Evolutionary conservation across 257 asterid genomes (phyloP), one percentile per base, ranked within the genome.

Genomic region (Jasminum sambac): DNA sequence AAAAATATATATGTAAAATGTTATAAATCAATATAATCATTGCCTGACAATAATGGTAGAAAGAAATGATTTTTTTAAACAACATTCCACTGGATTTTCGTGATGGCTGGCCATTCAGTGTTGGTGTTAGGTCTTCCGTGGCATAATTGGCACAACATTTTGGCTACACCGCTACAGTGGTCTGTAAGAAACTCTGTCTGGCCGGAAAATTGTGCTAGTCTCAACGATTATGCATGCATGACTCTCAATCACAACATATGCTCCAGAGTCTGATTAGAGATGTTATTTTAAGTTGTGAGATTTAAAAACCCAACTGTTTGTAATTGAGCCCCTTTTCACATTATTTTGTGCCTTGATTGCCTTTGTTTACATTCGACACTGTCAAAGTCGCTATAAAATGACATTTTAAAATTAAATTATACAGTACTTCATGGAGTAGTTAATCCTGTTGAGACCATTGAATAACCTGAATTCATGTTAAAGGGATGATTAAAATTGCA

Each of bases 401-500:
- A 55, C 6, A 30, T 9, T 55, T 17, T 23, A 55, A 19, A 11
- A 55, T 21, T 55, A 55, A 38, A 11, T 26, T 19, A 26, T n/a
- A 58, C 24, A 36, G 23, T 26, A 72, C 57, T 25, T 59, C 21
- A 6, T 64, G 63, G 21, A 14, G 39, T 62, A 48, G 30, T 64
- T 60, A 66, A 42, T 41, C 58, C 50, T 40, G 38, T 65, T 14
- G 34, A 21, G n/a, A 30, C 42, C 11, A 14, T 39, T 23, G 36
- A 36, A 10, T 38, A 40, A 5, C 36, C 36, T 50, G 59, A 50
- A 50, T 48, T 6, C 10, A 16, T 17, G 25, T 24, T 17, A 50
- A 50, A 19, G n/a, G 24, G 24, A 50, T 46, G 71, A 70, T 64
- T 38, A 67, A 24, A 40, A 37, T 41, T 41, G 50, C 67, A 30